phyloP scores from a whole-genome alignment of 345 rosid genomes.

The Gossypium raimondii region DNA sequence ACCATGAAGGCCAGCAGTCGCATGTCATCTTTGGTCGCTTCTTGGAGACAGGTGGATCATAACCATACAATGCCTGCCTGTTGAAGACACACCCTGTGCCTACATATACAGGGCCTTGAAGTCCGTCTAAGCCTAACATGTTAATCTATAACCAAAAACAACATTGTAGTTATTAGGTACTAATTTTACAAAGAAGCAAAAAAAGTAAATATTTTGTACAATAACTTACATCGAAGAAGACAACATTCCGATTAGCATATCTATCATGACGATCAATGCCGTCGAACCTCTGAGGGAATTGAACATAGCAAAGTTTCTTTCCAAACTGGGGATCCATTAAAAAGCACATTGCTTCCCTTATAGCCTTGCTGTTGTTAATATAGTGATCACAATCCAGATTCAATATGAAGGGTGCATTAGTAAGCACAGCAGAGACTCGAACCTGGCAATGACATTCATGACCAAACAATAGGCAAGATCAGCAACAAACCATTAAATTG shows the following conservation, averaged over 20 bases:
- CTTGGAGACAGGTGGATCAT: slow-evolving; percentile 85
- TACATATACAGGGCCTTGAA: slow-evolving; percentile 95
- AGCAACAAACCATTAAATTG: not conserved
- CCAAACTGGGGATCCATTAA: slow-evolving; percentile 97
- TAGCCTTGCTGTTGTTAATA: slow-evolving; percentile 83
- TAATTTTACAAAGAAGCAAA: not conserved
- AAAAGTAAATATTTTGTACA: not conserved
- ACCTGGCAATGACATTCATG: slow-evolving; percentile 36
- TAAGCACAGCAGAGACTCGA: slow-evolving; percentile 94
- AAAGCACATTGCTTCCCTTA: slow-evolving; percentile 96
- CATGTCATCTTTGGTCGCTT: slow-evolving; percentile 96
- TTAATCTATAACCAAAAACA: slow-evolving; percentile 49
- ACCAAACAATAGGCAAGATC: not conserved
- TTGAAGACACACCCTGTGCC: slow-evolving; percentile 98
- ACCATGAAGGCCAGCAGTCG: slow-evolving; percentile 96
- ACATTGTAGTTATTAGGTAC: not conserved
- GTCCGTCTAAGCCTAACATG: slow-evolving; percentile 87
- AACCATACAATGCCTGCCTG: slow-evolving; percentile 87
- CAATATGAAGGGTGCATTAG: slow-evolving; percentile 88
- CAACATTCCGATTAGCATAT: slow-evolving; percentile 90
- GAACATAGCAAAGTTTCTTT: slow-evolving; percentile 93
- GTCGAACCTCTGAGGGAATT: slow-evolving; percentile 94
- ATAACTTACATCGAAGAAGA: slow-evolving; percentile 80
- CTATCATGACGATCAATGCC: slow-evolving; percentile 92
- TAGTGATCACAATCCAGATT: slow-evolving; percentile 96